Percentiles rank a stretch among this genome's conserved stretches.
Conservation (phyloP, 805 yeast species). For the Suhomyces canberraensis region DNA sequence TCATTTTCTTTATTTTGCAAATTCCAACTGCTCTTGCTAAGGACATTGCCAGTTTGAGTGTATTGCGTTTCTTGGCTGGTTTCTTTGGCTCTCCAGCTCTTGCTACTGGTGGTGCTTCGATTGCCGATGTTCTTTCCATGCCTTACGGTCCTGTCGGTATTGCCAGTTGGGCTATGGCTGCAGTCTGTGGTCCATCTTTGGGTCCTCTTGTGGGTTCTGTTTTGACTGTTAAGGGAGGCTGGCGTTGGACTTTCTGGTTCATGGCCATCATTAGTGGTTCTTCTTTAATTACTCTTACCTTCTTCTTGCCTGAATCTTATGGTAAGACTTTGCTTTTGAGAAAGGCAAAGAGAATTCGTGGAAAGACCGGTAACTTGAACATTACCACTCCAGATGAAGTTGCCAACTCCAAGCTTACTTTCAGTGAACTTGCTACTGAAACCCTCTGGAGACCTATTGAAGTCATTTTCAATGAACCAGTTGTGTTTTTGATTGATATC, state of each 20-base stretch:
- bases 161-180: constrained; percentile 52
- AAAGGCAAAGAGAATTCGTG: constrained; percentile 48
- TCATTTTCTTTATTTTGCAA: constrained; percentile 49
- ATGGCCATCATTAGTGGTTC: constrained; percentile 40
- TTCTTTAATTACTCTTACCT: constrained; percentile 31
- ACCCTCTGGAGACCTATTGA: constrained; percentile 49
- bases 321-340: constrained; percentile 43
- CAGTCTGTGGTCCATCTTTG: constrained; percentile 51
- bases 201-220: constrained; percentile 60
- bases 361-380: constrained; percentile 46
- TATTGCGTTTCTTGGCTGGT: constrained; percentile 53
- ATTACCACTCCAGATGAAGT: constrained; percentile 41
- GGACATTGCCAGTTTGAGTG: constrained; percentile 49
- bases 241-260: constrained; percentile 59
- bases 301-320: constrained; percentile 48
- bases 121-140: constrained; percentile 46
- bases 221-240: constrained; percentile 40
- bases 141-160: constrained; percentile 46
- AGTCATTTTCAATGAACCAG: constrained; percentile 52
- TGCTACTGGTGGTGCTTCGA: constrained; percentile 57
- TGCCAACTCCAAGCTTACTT: constrained; percentile 21
- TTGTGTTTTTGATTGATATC: constrained; percentile 49
- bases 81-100: constrained; percentile 54
- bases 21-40: constrained; percentile 52
- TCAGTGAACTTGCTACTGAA: constrained; percentile 20